Percentiles rank a stretch among this genome's conserved stretches.
Conservation (phyloP, 345 rosid species). For the Syzygium grande region DNA sequence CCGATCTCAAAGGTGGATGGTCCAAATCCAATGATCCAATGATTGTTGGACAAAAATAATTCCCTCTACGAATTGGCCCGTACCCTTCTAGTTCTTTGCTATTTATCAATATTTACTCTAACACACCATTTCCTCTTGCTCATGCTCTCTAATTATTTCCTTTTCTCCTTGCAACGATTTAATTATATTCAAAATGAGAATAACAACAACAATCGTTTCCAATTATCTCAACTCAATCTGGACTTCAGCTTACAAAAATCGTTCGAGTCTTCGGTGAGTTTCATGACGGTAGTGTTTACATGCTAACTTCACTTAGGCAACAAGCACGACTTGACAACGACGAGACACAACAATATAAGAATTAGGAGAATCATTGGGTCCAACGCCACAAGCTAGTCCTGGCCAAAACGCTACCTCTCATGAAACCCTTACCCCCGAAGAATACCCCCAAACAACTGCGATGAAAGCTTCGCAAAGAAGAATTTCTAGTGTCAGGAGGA, state of each 20-base stretch:
- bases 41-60: neutral
- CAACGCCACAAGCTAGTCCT: neutral
- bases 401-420: neutral
- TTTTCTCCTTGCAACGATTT: neutral
- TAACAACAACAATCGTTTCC: fast-evolving
- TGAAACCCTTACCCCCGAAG: neutral
- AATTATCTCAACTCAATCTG: fast-evolving
- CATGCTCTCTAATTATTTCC: neutral
- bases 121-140: neutral
- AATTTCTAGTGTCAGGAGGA: neutral
- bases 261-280: fast-evolving
- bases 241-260: fast-evolving
- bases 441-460: neutral
- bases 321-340: fast-evolving
- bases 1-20: neutral
- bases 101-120: neutral
- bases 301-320: neutral
- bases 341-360: neutral
- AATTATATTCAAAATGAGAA: neutral
- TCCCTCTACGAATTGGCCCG: neutral
- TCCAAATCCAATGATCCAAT: neutral
- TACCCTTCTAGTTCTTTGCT: neutral
- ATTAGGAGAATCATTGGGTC: neutral
- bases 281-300: fast-evolving
- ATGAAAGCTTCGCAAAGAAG: neutral